These are phyloP conservation scores for Onygenales sp. DNA, from an alignment of 2,329 filamentous ascomycete species.

Conservation along the genomic window DNA sequence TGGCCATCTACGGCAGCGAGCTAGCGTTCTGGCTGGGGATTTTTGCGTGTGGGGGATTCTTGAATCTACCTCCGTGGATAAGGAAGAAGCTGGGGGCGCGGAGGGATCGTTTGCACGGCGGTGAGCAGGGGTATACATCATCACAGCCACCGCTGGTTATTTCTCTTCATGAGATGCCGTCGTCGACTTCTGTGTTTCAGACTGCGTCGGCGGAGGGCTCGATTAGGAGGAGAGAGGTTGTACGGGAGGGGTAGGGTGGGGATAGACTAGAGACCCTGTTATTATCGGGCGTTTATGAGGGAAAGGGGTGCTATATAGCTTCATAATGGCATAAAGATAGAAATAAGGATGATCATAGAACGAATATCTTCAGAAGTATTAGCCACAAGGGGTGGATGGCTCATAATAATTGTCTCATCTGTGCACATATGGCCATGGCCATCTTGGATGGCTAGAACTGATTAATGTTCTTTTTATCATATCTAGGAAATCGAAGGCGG, in stretches of 20 bases:
- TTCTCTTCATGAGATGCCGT: slow-evolving; percentile 41
- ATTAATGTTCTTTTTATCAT: too few relatives aligned
- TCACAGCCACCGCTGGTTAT: slow-evolving; percentile 3
- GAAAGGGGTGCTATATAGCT: too few relatives aligned
- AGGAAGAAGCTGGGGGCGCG: slow-evolving; percentile 16
- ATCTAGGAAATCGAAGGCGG: too few relatives aligned
- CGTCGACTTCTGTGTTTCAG: slow-evolving; percentile 55
- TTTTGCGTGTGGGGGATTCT: slow-evolving; percentile 56
- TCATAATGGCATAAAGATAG: background rate
- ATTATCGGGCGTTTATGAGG: background rate
- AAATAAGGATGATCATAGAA: too few relatives aligned
- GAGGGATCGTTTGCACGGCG: slow-evolving; percentile 5
- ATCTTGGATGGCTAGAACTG: too few relatives aligned
- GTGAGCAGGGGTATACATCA: background rate
- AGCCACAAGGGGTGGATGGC: too few relatives aligned
- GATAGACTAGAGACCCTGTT: background rate
- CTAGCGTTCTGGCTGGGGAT: slow-evolving; percentile 58
- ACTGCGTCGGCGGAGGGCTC: slow-evolving; percentile 37
- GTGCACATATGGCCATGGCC: too few relatives aligned
- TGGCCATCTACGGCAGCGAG: slow-evolving; percentile 59
- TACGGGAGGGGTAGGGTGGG: background rate
- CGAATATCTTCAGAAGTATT: too few relatives aligned
- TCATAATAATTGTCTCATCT: too few relatives aligned
- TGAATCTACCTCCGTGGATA: slow-evolving; percentile 53
- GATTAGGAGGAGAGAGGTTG: background rate